These are phyloP conservation scores for Alectoria sarmentosa DNA, from an alignment of 495 filamentous ascomycete genomes.

Conservation along the genomic window DNA sequence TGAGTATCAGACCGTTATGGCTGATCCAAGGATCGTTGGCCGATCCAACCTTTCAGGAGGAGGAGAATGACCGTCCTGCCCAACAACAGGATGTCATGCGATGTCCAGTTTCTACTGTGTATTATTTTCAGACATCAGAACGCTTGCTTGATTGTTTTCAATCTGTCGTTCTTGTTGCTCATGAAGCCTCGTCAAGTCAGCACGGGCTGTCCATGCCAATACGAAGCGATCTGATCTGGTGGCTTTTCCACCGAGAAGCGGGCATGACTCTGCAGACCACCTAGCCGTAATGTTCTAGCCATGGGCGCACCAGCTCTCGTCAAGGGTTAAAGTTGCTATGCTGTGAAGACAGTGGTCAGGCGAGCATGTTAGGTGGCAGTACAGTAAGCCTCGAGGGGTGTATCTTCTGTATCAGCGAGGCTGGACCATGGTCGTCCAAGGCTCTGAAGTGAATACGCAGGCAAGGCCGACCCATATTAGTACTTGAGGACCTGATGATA, in stretches of 20 bases:
- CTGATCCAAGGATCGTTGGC: no score
- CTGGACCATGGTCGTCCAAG: neutral
- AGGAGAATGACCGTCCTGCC: neutral
- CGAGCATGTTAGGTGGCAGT: neutral
- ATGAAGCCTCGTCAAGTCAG: neutral
- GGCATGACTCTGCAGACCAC: neutral
- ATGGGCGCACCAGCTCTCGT: neutral
- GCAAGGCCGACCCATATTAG: no score
- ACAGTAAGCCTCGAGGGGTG: neutral
- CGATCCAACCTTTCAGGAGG: neutral
- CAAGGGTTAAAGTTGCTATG: neutral
- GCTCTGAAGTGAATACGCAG: neutral
- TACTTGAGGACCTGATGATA: no score
- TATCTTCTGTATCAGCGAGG: neutral
- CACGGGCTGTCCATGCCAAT: neutral
- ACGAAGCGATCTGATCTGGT: neutral
- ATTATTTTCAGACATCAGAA: neutral
- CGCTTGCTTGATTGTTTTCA: neutral
- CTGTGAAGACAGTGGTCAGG: neutral
- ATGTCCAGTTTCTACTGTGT: neutral
- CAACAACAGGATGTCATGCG: neutral
- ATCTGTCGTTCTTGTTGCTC: neutral
- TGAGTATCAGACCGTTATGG: neutral
- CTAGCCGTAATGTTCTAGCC: neutral
- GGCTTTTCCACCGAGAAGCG: constrained; percentile 1